Conservation (phyloP, 345 rosid species). For the Eucalyptus camaldulensis region DNA sequence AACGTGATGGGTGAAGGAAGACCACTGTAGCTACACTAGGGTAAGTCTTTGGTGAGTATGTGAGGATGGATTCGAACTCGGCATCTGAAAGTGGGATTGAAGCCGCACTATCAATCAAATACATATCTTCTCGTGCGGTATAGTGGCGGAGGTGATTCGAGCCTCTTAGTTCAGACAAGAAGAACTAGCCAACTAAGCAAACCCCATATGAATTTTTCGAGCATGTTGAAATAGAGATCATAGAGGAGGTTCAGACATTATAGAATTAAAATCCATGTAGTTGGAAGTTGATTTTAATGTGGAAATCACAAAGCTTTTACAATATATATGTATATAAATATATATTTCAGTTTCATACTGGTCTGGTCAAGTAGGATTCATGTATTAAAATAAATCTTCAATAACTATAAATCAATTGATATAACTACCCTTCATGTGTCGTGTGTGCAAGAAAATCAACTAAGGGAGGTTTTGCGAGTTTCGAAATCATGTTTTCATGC, state of each 20-base stretch:
- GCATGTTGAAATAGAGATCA: not conserved
- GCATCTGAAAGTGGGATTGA: not conserved
- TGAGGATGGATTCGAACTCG: not conserved
- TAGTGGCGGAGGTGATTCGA: not conserved
- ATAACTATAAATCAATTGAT: not conserved
- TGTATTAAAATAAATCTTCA: not conserved
- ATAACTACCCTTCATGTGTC: not conserved
- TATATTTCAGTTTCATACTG: not conserved
- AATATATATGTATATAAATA: not conserved
- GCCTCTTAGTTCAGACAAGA: not conserved
- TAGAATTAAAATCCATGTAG: not conserved
- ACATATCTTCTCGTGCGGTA: not conserved
- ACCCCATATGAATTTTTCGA: not conserved
- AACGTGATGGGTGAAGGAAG: not conserved
- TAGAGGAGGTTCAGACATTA: not conserved
- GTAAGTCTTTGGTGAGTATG: not conserved
- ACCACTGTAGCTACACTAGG: not conserved
- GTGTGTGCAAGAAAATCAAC: not conserved
- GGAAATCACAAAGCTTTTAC: not conserved
- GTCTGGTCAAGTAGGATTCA: not conserved
- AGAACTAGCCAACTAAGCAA: not conserved
- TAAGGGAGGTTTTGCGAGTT: not conserved
- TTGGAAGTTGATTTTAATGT: not conserved
- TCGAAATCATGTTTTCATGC: not conserved
- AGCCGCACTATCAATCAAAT: not conserved